Percentiles rank a stretch among this genome's conserved stretches.
These are phyloP conservation scores for Barnettozyma salicaria DNA, from an alignment of 805 yeast species.

Conservation along the genomic window DNA sequence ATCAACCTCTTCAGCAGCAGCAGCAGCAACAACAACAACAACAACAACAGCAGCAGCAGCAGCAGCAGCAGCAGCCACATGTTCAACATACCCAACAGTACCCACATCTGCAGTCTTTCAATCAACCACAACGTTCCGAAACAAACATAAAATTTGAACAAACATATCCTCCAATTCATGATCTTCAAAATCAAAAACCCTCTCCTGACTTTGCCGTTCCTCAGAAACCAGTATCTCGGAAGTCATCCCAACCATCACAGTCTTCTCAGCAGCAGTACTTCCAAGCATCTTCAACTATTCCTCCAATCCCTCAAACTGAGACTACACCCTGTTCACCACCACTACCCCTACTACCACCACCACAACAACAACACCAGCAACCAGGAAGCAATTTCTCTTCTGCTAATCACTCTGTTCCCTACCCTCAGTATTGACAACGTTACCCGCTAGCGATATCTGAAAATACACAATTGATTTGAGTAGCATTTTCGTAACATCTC, in stretches of 20 bases:
- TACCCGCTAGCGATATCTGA: too few relatives aligned
- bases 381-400: too few relatives aligned
- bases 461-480: too few relatives aligned
- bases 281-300: not conserved
- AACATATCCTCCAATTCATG: constrained; percentile 1
- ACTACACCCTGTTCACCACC: not conserved
- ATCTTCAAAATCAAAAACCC: too few relatives aligned
- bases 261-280: not conserved
- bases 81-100: constrained; percentile 3
- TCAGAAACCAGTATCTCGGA: too few relatives aligned
- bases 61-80: constrained; percentile 24
- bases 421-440: constrained; percentile 7
- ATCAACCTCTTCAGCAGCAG: constrained; percentile 23
- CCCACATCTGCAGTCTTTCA: constrained; percentile 1
- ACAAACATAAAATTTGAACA: not conserved
- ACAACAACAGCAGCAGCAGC: constrained; percentile 38
- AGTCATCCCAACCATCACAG: too few relatives aligned
- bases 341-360: too few relatives aligned
- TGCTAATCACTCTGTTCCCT: constrained; percentile 5
- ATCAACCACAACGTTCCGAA: constrained; percentile 2
- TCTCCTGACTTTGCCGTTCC: too few relatives aligned
- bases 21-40: constrained; percentile 29
- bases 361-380: not conserved
- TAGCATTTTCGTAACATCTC: too few relatives aligned
- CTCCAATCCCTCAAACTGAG: constrained; percentile 11